phyloP scores from a whole-genome alignment of 78 protist species.

The Diacronema lutheri region DNA sequence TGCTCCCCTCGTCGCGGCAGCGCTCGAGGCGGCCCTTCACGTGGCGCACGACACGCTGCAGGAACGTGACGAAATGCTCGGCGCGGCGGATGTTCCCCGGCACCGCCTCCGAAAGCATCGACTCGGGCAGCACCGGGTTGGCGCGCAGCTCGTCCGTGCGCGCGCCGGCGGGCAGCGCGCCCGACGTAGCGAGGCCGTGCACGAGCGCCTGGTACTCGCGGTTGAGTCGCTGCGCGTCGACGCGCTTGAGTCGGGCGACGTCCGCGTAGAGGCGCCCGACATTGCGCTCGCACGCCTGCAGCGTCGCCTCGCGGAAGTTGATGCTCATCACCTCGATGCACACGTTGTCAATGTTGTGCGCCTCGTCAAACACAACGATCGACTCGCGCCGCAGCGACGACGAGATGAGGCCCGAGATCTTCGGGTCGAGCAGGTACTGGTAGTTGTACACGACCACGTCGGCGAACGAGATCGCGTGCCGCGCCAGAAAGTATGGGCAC shows the following conservation, averaged over 20 bases:
- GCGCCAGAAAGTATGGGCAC: slow-evolving; percentile 94
- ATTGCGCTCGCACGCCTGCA: not conserved
- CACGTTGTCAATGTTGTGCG: slow-evolving; percentile 97
- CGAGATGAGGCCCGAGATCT: slow-evolving; percentile 71
- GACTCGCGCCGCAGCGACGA: slow-evolving; percentile 43
- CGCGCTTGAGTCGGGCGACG: no score
- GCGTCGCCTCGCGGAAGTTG: slow-evolving; percentile 1
- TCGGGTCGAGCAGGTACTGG: slow-evolving; percentile 94
- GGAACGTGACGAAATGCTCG: slow-evolving; percentile 52
- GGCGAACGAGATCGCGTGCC: slow-evolving; percentile 55
- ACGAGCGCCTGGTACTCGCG: slow-evolving; percentile 7
- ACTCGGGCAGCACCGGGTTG: slow-evolving; percentile 71
- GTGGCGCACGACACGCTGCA: slow-evolving; percentile 73
- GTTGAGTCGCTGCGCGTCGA: not conserved
- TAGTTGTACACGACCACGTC: slow-evolving; percentile 78
- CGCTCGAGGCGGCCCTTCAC: slow-evolving; percentile 27
- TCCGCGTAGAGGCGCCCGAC: not conserved
- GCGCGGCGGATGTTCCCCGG: slow-evolving; percentile 94
- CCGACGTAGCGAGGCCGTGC: not conserved
- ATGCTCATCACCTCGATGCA: slow-evolving; percentile 83
- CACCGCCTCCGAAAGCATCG: slow-evolving; percentile 77
- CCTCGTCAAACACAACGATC: slow-evolving; percentile 95
- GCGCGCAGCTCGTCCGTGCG: slow-evolving; percentile 26
- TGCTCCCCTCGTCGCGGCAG: not conserved
- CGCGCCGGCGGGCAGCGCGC: not conserved